These are phyloP conservation scores for Magnaporthiopsis poae DNA, from an alignment of 2,329 filamentous ascomycete genomes.

Conservation along the genomic window DNA sequence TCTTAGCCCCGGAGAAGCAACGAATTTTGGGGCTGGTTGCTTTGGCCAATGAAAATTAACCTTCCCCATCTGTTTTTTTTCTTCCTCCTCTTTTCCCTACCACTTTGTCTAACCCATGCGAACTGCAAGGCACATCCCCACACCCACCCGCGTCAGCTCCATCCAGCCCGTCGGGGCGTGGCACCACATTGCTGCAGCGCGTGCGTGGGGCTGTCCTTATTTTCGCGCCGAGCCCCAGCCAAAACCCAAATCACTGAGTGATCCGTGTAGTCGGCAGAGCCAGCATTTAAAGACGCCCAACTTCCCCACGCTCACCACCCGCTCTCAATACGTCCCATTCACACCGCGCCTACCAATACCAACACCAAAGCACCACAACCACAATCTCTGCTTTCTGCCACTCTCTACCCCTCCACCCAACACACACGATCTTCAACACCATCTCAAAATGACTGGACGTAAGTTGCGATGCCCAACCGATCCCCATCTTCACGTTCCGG, in stretches of 20 bases:
- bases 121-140: neutral
- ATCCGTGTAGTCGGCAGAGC: conserved; percentile 9
- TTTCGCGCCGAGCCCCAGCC: neutral
- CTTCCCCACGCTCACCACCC: conserved; percentile 9
- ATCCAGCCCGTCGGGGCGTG: neutral
- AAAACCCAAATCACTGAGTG: conserved; percentile 15
- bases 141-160: neutral
- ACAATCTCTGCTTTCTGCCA: neutral
- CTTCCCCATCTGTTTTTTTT: neutral
- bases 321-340: neutral
- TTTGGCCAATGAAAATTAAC: neutral
- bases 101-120: neutral
- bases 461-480: conserved; percentile 14
- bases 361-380: no score
- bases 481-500: neutral
- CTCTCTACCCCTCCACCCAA: neutral
- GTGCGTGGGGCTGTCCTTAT: neutral
- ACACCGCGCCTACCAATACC: no score
- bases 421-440: neutral
- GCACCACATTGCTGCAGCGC: neutral
- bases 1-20: no score
- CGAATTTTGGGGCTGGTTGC: neutral
- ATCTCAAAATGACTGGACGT: conserved; percentile 27
- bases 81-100: neutral
- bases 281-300: conserved; percentile 16